phyloP scores from a whole-genome alignment of 306 rosid species.

The Pyrus pyrifolia region DNA sequence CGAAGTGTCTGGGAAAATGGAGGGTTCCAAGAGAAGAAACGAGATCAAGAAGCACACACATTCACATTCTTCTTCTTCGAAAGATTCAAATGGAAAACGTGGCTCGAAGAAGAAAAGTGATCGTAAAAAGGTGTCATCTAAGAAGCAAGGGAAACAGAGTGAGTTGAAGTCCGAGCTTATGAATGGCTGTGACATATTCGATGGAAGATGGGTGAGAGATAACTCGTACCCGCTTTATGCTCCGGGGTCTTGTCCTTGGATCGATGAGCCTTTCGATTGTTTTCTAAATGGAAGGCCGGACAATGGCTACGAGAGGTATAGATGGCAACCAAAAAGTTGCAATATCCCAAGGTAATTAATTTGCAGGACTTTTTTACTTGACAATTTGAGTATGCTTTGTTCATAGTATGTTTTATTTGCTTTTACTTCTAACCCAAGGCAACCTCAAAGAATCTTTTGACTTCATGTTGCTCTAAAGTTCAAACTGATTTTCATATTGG shows the following conservation, averaged over 20 bases:
- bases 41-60: background rate
- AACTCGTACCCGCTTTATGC: slow-evolving; percentile 13
- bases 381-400: background rate
- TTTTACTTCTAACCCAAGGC: background rate
- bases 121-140: background rate
- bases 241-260: slow-evolving; percentile 15
- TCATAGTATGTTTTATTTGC: background rate
- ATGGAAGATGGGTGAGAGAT: slow-evolving; percentile 20
- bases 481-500: background rate
- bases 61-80: background rate
- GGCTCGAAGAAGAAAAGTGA: background rate
- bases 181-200: slow-evolving; percentile 12
- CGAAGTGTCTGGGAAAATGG: background rate
- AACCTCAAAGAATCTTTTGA: background rate
- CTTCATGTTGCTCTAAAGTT: background rate
- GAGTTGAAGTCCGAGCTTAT: background rate
- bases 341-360: slow-evolving; percentile 17
- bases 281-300: slow-evolving; percentile 16
- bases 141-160: background rate
- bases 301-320: slow-evolving; percentile 15
- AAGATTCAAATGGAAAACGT: background rate
- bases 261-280: slow-evolving; percentile 21
- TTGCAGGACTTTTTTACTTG: background rate
- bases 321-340: slow-evolving; percentile 21
- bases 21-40: background rate